Evolutionary conservation across 306 rosid genomes (phyloP).

Genomic region (Sicyos baderoa): DNA sequence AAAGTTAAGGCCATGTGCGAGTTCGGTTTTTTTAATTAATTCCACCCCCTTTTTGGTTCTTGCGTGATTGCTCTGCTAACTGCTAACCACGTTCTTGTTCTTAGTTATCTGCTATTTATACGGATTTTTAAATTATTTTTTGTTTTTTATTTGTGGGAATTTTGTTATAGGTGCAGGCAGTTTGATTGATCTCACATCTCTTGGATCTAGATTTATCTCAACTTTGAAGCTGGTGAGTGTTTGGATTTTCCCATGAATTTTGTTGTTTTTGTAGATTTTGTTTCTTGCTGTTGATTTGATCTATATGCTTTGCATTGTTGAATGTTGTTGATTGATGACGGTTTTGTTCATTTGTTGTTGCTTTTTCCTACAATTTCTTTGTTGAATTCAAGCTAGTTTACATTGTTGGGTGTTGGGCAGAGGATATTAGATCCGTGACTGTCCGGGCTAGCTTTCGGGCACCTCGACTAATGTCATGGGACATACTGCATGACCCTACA

Average conservation of each 20-base stretch:
- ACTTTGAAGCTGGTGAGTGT: conserved; percentile 49
- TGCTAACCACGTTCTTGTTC: conserved; percentile 27
- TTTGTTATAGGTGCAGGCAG: conserved; percentile 46
- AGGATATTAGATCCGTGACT: too few relatives aligned
- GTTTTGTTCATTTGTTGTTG: not conserved
- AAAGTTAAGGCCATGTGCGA: conserved; percentile 47
- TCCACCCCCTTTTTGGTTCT: conserved; percentile 26
- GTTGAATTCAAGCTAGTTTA: not conserved
- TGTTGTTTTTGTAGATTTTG: conserved; percentile 6
- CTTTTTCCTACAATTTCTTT: not conserved
- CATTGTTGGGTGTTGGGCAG: not conserved
- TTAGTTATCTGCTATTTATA: conserved; percentile 8
- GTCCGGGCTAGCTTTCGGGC: too few relatives aligned
- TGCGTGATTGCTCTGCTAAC: conserved; percentile 30
- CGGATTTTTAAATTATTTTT: conserved; percentile 20
- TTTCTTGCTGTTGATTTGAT: conserved; percentile 1
- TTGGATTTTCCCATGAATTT: not conserved
- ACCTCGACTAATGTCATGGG: too few relatives aligned
- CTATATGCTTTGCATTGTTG: too few relatives aligned
- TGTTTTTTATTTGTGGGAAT: conserved; percentile 22
- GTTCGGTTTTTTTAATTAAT: conserved; percentile 24
- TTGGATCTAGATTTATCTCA: conserved; percentile 37
- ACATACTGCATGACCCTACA: too few relatives aligned
- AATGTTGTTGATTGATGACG: not conserved
- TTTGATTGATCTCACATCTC: conserved; percentile 33